These are phyloP conservation scores for Aspergillus tamarii DNA, from an alignment of 2,329 filamentous ascomycete species.

Conservation along the genomic window DNA sequence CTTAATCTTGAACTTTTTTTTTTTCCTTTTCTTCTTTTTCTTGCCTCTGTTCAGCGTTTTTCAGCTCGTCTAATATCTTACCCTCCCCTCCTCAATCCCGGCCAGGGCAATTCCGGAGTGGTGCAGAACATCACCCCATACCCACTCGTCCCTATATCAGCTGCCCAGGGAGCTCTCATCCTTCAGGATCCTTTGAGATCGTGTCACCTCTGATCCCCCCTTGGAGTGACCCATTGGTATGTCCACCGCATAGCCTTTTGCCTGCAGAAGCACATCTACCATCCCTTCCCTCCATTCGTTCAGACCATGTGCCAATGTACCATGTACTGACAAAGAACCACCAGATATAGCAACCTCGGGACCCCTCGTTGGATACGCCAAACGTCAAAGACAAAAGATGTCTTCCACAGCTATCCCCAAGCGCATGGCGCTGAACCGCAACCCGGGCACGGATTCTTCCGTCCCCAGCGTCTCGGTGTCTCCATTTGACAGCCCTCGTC, in stretches of 20 bases:
- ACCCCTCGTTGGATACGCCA: neutral
- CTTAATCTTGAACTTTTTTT: slow-evolving; percentile 1
- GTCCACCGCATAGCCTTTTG: neutral
- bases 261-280: neutral
- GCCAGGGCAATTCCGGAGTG: slow-evolving; percentile 2
- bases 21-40: slow-evolving; percentile 7
- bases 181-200: slow-evolving; percentile 13
- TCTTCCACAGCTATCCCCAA: slow-evolving; percentile 55
- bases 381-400: slow-evolving; percentile 35
- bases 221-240: slow-evolving; percentile 11
- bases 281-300: neutral
- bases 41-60: slow-evolving; percentile 4
- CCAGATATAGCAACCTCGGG: neutral
- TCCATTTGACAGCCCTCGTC: slow-evolving; percentile 62
- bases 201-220: neutral
- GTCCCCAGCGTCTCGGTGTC: slow-evolving; percentile 56
- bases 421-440: slow-evolving; percentile 55
- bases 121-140: slow-evolving; percentile 7
- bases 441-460: slow-evolving; percentile 59
- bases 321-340: neutral
- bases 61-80: neutral
- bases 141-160: slow-evolving; percentile 12
- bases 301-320: neutral
- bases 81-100: neutral
- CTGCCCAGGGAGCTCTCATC: slow-evolving; percentile 5